These are phyloP conservation scores for Talaromyces sp. DNA, from an alignment of 2,329 filamentous ascomycete genomes.

Conservation along the genomic window DNA sequence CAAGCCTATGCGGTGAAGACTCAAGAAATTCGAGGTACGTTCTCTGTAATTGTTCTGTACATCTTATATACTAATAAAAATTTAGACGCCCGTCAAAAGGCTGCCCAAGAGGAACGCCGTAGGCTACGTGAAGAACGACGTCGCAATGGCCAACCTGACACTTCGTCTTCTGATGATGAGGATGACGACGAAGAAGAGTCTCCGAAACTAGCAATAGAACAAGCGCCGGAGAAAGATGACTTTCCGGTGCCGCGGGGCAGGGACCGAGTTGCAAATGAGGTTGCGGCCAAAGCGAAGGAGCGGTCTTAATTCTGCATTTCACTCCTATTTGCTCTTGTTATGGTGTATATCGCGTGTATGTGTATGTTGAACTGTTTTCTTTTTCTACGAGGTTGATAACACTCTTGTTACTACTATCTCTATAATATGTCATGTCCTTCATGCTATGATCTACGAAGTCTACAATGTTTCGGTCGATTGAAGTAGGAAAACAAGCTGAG, in stretches of 20 bases:
- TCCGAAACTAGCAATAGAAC: conserved; percentile 29
- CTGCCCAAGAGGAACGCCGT: conserved; percentile 32
- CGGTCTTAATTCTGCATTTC: neutral
- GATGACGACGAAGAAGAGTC: conserved; percentile 32
- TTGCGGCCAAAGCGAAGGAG: conserved; percentile 5
- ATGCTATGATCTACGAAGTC: neutral
- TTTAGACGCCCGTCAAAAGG: conserved; percentile 34
- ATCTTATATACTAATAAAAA: neutral
- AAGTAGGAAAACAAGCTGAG: neutral
- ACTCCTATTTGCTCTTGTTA: neutral
- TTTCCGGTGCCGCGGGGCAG: conserved; percentile 10
- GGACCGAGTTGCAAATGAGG: conserved; percentile 6
- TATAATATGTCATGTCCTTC: neutral
- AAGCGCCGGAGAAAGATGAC: conserved; percentile 19
- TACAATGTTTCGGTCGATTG: neutral
- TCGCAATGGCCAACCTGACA: conserved; percentile 27
- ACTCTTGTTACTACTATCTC: neutral
- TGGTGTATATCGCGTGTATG: neutral
- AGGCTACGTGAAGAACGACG: conserved; percentile 42
- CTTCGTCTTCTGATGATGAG: conserved; percentile 26
- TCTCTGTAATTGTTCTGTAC: neutral
- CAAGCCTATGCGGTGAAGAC: conserved; percentile 80
- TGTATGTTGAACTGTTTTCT: neutral
- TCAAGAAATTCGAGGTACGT: conserved; percentile 70
- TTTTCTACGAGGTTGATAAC: neutral